Conservation (phyloP, 2,329 filamentous ascomycete genomes). For the Trichoderma afroharzianum region DNA sequence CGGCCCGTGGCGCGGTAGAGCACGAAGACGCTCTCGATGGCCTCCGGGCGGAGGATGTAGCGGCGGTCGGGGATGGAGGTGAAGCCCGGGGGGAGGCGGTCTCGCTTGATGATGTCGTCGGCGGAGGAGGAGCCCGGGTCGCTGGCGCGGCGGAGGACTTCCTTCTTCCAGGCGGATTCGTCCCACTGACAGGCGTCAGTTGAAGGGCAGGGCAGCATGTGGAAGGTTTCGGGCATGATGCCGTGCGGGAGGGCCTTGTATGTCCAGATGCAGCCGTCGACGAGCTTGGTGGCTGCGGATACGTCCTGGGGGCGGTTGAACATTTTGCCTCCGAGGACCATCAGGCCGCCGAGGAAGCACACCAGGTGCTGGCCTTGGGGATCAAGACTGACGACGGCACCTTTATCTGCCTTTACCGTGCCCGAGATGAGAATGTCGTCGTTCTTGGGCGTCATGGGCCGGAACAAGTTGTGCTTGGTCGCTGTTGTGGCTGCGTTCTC, state of each 20-base stretch:
- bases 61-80: conserved; percentile 50
- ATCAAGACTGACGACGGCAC: conserved; percentile 45
- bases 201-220: conserved; percentile 38
- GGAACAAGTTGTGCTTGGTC: conserved; percentile 62
- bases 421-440: conserved; percentile 63
- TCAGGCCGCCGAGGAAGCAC: conserved; percentile 65
- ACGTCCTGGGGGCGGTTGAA: conserved; percentile 47
- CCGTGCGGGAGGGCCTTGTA: conserved; percentile 51
- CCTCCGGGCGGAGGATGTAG: conserved; percentile 51
- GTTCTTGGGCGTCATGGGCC: conserved; percentile 60
- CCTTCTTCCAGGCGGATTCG: conserved; percentile 34
- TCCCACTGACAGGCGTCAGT: conserved; percentile 33
- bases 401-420: conserved; percentile 40
- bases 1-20: conserved; percentile 51
- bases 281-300: conserved; percentile 44
- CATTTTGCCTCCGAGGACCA: conserved; percentile 58
- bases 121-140: conserved; percentile 19
- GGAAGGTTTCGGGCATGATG: conserved; percentile 53
- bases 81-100: conserved; percentile 54
- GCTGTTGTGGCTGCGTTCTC: conserved; percentile 55
- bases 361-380: conserved; percentile 51
- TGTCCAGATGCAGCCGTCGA: conserved; percentile 54
- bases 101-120: conserved; percentile 28
- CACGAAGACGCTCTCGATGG: conserved; percentile 52
- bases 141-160: conserved; percentile 25